Conservation (phyloP, 148 eudicot genomes). For the Limonium bicolor region DNA sequence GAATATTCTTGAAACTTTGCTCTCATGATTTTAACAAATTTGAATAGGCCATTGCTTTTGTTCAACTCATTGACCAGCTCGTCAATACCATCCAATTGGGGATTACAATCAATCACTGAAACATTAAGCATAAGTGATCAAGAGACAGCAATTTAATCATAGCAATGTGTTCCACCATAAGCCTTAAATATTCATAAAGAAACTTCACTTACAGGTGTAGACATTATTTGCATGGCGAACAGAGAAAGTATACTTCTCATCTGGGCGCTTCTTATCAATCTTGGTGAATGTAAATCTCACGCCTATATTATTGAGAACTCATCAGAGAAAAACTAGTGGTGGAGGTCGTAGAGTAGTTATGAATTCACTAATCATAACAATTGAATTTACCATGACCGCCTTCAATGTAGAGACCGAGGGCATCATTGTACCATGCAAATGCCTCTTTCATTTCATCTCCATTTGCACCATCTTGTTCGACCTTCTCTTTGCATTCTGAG, state of each 20-base stretch:
- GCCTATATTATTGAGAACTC: slow-evolving; percentile 25
- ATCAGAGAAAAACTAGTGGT: slow-evolving; percentile 1
- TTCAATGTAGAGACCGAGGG: slow-evolving; percentile 80
- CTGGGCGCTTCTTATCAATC: slow-evolving; percentile 37
- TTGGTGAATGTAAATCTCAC: slow-evolving; percentile 67
- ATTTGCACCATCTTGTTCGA: slow-evolving; percentile 18
- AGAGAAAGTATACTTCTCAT: slow-evolving; percentile 55
- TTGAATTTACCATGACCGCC: slow-evolving; percentile 60
- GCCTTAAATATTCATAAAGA: too few species aligned
- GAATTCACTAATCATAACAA: slow-evolving; percentile 1
- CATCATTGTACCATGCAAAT: slow-evolving; percentile 69
- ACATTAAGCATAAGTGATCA: background rate
- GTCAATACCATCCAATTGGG: slow-evolving; percentile 28
- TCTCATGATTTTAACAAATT: slow-evolving; percentile 73
- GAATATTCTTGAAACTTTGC: slow-evolving; percentile 63
- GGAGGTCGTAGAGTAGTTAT: background rate
- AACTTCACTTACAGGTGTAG: slow-evolving; percentile 50
- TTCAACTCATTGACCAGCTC: slow-evolving; percentile 43
- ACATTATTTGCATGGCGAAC: slow-evolving; percentile 57
- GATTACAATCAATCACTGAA: slow-evolving; percentile 76
- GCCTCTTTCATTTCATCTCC: slow-evolving; percentile 60
- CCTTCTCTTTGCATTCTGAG: slow-evolving; percentile 38
- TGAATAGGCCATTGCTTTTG: slow-evolving; percentile 50
- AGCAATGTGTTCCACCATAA: too few species aligned
- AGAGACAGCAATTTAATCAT: background rate